These are phyloP conservation scores for Fistulifera pelliculosa DNA, from an alignment of 108 stramenopile species.

Conservation along the genomic window DNA sequence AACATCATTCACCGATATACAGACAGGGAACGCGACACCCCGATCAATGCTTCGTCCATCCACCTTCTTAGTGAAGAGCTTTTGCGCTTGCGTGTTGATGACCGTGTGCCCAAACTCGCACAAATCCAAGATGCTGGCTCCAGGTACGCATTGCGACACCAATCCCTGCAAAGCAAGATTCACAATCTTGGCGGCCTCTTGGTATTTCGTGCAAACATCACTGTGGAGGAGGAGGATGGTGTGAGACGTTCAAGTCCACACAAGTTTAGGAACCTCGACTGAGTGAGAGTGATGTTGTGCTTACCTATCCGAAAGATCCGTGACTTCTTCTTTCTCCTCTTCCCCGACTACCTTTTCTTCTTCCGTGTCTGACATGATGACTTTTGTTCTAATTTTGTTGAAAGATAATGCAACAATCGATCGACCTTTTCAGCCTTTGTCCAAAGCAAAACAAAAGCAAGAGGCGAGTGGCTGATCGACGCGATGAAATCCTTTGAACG, in stretches of 20 bases:
- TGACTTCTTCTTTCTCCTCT: slow-evolving; percentile 54
- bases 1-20: slow-evolving; percentile 96
- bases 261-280: not conserved
- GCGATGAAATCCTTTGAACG: no score
- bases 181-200: slow-evolving; percentile 96
- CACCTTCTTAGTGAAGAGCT: slow-evolving; percentile 83
- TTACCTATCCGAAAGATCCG: slow-evolving; percentile 74
- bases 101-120: slow-evolving; percentile 83
- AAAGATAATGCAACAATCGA: no score
- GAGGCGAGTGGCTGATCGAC: no score
- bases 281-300: no score
- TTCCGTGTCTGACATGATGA: slow-evolving; percentile 11
- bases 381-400: no score
- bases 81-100: slow-evolving; percentile 51
- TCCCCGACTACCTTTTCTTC: slow-evolving; percentile 35
- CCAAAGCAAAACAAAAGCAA: no score
- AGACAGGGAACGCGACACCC: slow-evolving; percentile 98
- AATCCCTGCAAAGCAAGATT: slow-evolving; percentile 88
- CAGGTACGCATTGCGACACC: slow-evolving; percentile 80
- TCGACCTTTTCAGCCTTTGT: no score
- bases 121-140: slow-evolving; percentile 85
- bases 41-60: slow-evolving; percentile 81
- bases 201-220: slow-evolving; percentile 98
- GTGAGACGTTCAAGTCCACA: not conserved
- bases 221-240: slow-evolving; percentile 17